Base-by-base conservation (phyloP, 345 rosid genomes). In the Atalantia buxifolia region DNA sequence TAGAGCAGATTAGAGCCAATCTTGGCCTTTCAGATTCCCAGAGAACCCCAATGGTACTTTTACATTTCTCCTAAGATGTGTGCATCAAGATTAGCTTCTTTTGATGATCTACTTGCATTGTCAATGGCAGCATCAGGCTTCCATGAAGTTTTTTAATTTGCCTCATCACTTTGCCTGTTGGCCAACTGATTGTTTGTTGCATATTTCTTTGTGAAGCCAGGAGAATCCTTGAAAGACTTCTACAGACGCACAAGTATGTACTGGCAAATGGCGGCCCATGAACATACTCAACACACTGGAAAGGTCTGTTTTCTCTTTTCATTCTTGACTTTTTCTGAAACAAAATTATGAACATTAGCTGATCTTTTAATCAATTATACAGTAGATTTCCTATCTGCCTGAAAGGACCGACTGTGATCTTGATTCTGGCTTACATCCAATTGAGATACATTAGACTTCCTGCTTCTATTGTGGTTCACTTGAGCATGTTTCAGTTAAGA, bases 231-330 rank as follows among this genome's bases (percentile, higher is more conserved):
- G 84, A 92, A 83, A 84, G 98, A 95, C 83, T 95, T 95, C 89
- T 95, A 95, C 75, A 89, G 81, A 81, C 98, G 98, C 24, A 95
- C 99, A 27, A 92, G 81, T 82, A 65, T 92, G 91, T 95, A 95
- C 85, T 93, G 99, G 99, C 99, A 93, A 88, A 93, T 95, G 98
- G 99, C 99, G 27, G 98, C 99, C 55, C 93, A 95, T 68, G 99
- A 95, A 80, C 99, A 95, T 76, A 93, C 99, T 48, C 97, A 93
- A 76, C 99, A 95, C 82, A 95, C 99, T 12, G 99, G 99, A 78
- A 95, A 93, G 99, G 99, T 95, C 40, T 80, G 88, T 75, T 79
- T 30, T 48, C 22, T 7, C 22, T 66, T 62, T 24, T 53, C 57
- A 18, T 16, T 53, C 57, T 12, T 45, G 18, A 45, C 16, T 3